Evolutionary conservation across 306 rosid species (phyloP).

Genomic region (Sesbania bispinosa): DNA sequence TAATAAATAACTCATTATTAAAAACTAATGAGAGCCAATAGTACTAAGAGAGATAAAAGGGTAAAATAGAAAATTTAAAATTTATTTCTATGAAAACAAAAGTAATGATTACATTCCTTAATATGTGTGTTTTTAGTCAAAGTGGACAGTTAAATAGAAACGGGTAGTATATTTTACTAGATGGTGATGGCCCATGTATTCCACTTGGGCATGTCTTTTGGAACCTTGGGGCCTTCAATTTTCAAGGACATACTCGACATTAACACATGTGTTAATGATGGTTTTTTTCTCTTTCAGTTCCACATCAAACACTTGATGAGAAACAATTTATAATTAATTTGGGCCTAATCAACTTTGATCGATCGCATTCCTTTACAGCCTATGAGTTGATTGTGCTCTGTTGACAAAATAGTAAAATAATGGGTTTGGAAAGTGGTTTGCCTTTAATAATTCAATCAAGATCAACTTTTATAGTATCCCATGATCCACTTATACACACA

Average conservation of each 20-base stretch:
- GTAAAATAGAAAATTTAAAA: no score
- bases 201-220: conserved; percentile 16
- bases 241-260: conserved; percentile 27
- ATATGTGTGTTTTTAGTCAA: no score
- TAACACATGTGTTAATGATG: conserved; percentile 34
- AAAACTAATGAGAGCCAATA: no score
- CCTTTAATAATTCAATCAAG: conserved; percentile 16
- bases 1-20: no score
- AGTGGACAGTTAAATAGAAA: no score
- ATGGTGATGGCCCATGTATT: neutral
- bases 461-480: conserved; percentile 11
- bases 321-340: neutral
- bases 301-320: conserved; percentile 15
- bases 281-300: neutral
- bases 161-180: neutral
- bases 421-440: conserved; percentile 19
- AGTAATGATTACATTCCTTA: no score
- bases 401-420: neutral
- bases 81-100: no score
- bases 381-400: neutral
- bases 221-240: conserved; percentile 12
- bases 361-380: conserved; percentile 29
- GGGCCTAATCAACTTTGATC: neutral
- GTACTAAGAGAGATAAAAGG: no score
- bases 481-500: neutral